phyloP scores from a whole-genome alignment of 257 asterid species.

The Forsythia suspensa region DNA sequence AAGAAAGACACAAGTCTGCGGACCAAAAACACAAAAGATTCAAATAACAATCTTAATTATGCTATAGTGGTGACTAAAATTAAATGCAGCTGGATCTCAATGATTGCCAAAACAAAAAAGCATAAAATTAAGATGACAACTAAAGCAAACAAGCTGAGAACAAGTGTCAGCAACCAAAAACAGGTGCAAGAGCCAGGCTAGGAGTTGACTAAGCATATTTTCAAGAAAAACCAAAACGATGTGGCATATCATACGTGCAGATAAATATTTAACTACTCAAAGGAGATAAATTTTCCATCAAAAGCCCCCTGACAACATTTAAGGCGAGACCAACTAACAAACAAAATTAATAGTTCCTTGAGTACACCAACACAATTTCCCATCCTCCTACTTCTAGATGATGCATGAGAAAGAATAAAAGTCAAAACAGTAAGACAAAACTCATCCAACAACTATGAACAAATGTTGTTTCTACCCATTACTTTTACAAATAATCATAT shows the following conservation, averaged over 20 bases:
- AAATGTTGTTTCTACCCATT: not conserved
- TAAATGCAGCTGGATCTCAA: not conserved
- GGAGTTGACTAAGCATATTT: not conserved
- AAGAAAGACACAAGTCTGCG: not conserved
- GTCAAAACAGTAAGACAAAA: not conserved
- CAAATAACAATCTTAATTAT: not conserved
- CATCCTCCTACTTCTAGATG: not conserved
- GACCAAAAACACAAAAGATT: no score
- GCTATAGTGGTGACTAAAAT: no score
- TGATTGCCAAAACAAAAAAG: not conserved
- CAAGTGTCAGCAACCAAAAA: not conserved
- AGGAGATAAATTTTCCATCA: not conserved
- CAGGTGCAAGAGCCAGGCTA: not conserved
- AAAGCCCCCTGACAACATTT: not conserved
- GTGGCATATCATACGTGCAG: not conserved
- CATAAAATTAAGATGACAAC: not conserved
- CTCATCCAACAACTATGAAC: not conserved
- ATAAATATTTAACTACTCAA: no score
- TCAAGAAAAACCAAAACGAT: no score
- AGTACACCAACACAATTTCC: not conserved
- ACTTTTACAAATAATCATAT: not conserved
- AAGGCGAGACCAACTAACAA: not conserved
- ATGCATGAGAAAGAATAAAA: not conserved
- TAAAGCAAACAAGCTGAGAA: not conserved
- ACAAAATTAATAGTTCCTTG: not conserved